These are phyloP conservation scores for Achlya hypogyna DNA, from an alignment of 352 stramenopile genomes.

Conservation along the genomic window DNA sequence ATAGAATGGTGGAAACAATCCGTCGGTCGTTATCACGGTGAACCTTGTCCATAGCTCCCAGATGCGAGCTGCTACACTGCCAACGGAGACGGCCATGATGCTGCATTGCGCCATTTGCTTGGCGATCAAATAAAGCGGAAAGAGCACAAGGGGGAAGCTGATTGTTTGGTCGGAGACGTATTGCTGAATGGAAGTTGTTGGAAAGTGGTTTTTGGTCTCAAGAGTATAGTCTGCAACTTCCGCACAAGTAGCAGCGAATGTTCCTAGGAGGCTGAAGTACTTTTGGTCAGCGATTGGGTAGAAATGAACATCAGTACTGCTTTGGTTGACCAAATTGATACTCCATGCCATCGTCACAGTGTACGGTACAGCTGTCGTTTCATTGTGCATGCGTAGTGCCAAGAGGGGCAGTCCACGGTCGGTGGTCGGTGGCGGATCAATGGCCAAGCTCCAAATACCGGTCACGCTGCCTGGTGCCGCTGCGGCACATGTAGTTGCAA, in stretches of 20 bases:
- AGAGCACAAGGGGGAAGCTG: not conserved
- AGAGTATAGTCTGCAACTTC: not conserved
- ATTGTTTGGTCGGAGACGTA: not conserved
- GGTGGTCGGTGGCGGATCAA: not conserved
- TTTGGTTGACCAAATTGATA: constrained; percentile 1
- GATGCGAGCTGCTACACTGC: not conserved
- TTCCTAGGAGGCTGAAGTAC: not conserved
- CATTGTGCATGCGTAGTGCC: not conserved
- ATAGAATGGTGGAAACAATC: not conserved
- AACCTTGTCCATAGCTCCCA: not conserved
- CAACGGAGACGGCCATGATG: not conserved
- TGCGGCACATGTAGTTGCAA: not conserved
- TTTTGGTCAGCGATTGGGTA: not conserved
- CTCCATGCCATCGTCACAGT: not conserved
- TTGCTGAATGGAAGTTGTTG: not conserved
- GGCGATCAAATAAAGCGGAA: not conserved
- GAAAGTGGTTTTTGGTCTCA: not conserved
- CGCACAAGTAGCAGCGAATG: not conserved
- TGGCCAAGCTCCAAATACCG: not conserved
- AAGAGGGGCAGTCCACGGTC: not conserved
- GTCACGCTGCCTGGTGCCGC: not conserved
- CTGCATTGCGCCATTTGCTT: not conserved
- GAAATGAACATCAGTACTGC: not conserved
- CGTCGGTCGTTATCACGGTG: not conserved
- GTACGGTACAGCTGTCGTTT: not conserved